These are phyloP conservation scores for Irpex lacteus DNA, from an alignment of 1,284 basidiomycete species.

Conservation along the genomic window DNA sequence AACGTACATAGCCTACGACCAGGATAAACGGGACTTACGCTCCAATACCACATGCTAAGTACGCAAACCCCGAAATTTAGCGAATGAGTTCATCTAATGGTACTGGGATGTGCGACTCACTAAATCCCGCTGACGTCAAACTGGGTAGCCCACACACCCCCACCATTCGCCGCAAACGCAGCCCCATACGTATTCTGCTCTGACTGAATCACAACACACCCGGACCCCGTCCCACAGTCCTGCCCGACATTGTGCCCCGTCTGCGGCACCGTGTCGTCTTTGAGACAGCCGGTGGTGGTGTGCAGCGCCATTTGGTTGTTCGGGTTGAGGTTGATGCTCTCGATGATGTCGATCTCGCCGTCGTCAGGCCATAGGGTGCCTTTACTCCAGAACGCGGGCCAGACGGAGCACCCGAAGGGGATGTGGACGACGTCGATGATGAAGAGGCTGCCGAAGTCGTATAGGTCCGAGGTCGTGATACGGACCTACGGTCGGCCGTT, in stretches of 20 bases:
- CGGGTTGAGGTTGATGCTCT: conserved; percentile 36
- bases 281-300: conserved; percentile 35
- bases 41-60: conserved; percentile 71
- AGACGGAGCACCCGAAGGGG: conserved; percentile 63
- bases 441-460: conserved; percentile 46
- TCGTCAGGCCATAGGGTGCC: conserved; percentile 45
- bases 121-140: conserved; percentile 59
- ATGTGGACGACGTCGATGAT: conserved; percentile 48
- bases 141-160: conserved; percentile 73
- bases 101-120: conserved; percentile 39
- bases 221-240: conserved; percentile 51
- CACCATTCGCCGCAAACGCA: conserved; percentile 62
- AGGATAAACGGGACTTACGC: conserved; percentile 42
- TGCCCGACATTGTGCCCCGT: conserved; percentile 25
- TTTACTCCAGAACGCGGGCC: conserved; percentile 42
- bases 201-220: conserved; percentile 63
- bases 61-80: background rate
- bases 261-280: conserved; percentile 24
- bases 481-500: conserved; percentile 37
- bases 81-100: background rate
- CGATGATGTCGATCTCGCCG: conserved; percentile 51
- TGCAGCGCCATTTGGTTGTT: conserved; percentile 66
- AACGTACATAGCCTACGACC: background rate
- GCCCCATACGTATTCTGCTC: conserved; percentile 56
- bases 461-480: conserved; percentile 49